Evolutionary conservation across 495 filamentous ascomycete genomes (phyloP).

Genomic region (Acidiella bohemica): DNA sequence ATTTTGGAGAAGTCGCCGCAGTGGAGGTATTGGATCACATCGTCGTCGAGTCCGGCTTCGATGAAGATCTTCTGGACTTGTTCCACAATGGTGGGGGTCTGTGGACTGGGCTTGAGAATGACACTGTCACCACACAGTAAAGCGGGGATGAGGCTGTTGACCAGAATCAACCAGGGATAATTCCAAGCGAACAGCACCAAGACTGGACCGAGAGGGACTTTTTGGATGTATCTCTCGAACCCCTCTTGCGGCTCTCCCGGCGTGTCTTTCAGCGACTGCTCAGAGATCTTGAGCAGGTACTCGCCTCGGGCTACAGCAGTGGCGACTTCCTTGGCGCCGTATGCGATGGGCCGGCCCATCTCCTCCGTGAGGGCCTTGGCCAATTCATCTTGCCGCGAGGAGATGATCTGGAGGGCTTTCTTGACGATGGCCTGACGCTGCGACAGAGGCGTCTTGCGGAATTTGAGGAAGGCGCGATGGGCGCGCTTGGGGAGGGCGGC

Average conservation of each 20-base stretch:
- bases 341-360: conserved; percentile 86
- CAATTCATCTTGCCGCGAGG: conserved; percentile 61
- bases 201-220: conserved; percentile 70
- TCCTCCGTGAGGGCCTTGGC: conserved; percentile 75
- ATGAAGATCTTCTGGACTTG: conserved; percentile 60
- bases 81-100: conserved; percentile 82
- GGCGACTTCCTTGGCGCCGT: conserved; percentile 62
- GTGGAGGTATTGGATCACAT: conserved; percentile 82
- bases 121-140: conserved; percentile 77
- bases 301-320: conserved; percentile 71
- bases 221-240: conserved; percentile 78
- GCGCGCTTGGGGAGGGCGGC: conserved; percentile 50
- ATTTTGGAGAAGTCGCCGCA: conserved; percentile 59
- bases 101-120: conserved; percentile 84
- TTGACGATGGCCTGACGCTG: conserved; percentile 63
- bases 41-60: conserved; percentile 62
- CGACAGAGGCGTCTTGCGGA: conserved; percentile 46
- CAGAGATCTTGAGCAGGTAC: conserved; percentile 68
- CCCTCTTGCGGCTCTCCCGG: conserved; percentile 69
- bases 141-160: conserved; percentile 82
- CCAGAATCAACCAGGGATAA: conserved; percentile 82
- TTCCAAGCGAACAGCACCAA: conserved; percentile 93
- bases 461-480: conserved; percentile 56
- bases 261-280: conserved; percentile 56
- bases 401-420: conserved; percentile 56